phyloP scores from a whole-genome alignment of 805 yeast genomes.

The Pichia nakasei region DNA sequence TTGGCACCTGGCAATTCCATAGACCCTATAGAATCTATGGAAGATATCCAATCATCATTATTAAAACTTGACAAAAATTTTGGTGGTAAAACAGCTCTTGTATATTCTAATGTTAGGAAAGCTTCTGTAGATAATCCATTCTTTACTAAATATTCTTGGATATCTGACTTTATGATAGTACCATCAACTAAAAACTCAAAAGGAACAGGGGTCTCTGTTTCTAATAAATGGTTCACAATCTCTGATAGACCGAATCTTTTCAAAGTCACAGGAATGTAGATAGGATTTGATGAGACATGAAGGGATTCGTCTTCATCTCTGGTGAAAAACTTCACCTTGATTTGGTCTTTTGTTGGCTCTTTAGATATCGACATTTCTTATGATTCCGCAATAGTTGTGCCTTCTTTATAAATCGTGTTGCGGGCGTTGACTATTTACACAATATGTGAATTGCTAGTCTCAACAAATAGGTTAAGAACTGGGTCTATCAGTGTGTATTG shows the following conservation, averaged over 20 bases:
- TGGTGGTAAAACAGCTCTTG: constrained; percentile 92
- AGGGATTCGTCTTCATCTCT: constrained; percentile 70
- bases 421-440: no score
- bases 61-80: constrained; percentile 77
- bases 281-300: constrained; percentile 70
- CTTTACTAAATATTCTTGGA: constrained; percentile 67
- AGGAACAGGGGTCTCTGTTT: constrained; percentile 60
- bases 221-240: constrained; percentile 83
- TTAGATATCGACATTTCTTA: not conserved
- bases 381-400: no score
- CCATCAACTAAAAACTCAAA: constrained; percentile 91
- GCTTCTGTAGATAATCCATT: constrained; percentile 81
- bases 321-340: constrained; percentile 76
- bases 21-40: constrained; percentile 43
- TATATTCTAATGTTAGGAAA: constrained; percentile 73
- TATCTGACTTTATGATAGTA: constrained; percentile 63
- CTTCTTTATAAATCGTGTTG: no score
- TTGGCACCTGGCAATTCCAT: constrained; percentile 24
- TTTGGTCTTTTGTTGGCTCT: constrained; percentile 32
- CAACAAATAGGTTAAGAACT: no score
- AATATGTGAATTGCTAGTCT: no score
- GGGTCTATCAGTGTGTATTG: no score
- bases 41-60: constrained; percentile 94
- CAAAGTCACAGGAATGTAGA: constrained; percentile 77
- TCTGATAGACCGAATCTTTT: constrained; percentile 91